Evolutionary conservation across 208 protist species (phyloP).

Genomic region (Borovskyia barvae): DNA sequence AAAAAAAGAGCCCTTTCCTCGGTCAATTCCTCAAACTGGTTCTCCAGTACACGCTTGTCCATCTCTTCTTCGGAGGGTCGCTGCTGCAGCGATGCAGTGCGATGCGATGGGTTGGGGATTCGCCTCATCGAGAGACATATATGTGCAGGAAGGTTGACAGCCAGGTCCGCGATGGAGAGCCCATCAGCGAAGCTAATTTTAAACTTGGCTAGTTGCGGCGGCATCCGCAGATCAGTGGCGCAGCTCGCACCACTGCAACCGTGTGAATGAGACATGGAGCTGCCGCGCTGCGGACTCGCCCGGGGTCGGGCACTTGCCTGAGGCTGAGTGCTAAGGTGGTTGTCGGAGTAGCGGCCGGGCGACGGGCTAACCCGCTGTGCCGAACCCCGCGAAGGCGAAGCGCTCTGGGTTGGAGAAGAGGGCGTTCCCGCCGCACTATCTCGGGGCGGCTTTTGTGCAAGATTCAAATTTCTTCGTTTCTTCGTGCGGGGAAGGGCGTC

Average conservation of each 20-base stretch:
- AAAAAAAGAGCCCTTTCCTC: constrained; percentile 81
- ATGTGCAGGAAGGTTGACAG: constrained; percentile 49
- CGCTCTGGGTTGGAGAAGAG: constrained; percentile 6
- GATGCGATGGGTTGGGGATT: constrained; percentile 43
- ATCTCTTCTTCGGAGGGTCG: constrained; percentile 65
- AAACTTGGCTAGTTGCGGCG: constrained; percentile 41
- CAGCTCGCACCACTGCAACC: neutral
- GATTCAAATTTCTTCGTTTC: constrained; percentile 11
- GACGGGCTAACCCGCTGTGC: constrained; percentile 16
- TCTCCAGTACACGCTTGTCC: constrained; percentile 60
- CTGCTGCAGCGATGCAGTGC: constrained; percentile 60
- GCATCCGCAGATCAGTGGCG: constrained; percentile 18
- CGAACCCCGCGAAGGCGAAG: constrained; percentile 25
- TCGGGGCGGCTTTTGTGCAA: neutral
- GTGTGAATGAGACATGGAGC: neutral
- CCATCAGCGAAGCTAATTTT: constrained; percentile 58
- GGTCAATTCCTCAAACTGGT: constrained; percentile 72
- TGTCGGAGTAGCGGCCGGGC: constrained; percentile 4
- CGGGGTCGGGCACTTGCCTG: neutral
- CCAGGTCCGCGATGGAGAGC: constrained; percentile 68
- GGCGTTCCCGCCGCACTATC: no score
- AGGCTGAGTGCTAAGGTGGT: neutral
- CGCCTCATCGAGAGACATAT: constrained; percentile 71
- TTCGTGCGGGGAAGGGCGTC: constrained; percentile 6
- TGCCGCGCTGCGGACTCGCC: constrained; percentile 6